These are phyloP conservation scores for Ottelia alismoides DNA, from an alignment of 106 monocot species.

Conservation along the genomic window DNA sequence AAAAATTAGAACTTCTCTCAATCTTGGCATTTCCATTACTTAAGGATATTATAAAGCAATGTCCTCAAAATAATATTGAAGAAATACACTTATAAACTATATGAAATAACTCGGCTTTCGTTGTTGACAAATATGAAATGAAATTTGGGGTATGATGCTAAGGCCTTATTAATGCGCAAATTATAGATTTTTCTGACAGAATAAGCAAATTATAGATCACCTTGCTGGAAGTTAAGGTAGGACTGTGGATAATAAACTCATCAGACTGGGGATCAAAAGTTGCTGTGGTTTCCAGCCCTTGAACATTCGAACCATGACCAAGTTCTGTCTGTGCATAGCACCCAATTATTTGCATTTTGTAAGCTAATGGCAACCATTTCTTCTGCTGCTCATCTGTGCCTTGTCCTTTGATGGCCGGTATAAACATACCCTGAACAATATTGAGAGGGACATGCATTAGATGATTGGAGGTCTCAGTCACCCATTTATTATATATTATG, in stretches of 20 bases:
- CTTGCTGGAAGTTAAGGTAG: constrained; percentile 91
- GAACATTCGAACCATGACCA: constrained; percentile 98
- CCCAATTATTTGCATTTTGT: constrained; percentile 88
- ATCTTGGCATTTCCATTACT: too few species aligned
- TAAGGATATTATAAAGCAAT: too few species aligned
- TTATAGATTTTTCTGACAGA: neutral
- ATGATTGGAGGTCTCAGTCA: neutral
- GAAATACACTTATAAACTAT: too few species aligned
- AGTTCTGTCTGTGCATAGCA: constrained; percentile 99
- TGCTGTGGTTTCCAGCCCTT: constrained; percentile 98
- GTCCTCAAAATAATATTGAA: too few species aligned
- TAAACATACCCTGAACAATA: constrained; percentile 79
- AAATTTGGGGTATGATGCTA: too few species aligned
- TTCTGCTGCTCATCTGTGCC: constrained; percentile 90
- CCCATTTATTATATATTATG: neutral
- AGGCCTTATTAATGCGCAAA: neutral
- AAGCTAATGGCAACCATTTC: constrained; percentile 84
- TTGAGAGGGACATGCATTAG: neutral
- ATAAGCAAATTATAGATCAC: too few species aligned
- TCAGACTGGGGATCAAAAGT: constrained; percentile 91
- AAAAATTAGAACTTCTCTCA: too few species aligned
- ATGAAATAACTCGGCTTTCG: too few species aligned
- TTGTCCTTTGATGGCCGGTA: constrained; percentile 88
- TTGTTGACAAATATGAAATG: too few species aligned
- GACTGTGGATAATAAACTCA: constrained; percentile 97